Conservation (phyloP, 345 rosid species). For the Excoecaria agallocha region DNA sequence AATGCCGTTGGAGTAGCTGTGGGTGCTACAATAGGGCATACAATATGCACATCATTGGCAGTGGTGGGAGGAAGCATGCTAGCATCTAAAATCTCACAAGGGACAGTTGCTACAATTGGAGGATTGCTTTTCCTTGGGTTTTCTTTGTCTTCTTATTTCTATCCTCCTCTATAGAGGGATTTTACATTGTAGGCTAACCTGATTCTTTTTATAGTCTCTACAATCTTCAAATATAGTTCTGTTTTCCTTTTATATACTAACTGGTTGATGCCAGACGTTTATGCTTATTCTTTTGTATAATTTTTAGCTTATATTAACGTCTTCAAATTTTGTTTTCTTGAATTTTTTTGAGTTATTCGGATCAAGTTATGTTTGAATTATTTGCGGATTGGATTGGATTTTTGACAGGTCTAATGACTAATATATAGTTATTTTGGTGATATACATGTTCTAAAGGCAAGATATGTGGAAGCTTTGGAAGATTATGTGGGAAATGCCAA, state of each 20-base stretch:
- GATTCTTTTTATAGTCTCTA: slow-evolving; percentile 19
- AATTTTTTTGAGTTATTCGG: background rate
- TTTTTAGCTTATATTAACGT: slow-evolving; percentile 1
- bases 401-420: too few species aligned
- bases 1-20: slow-evolving; percentile 90
- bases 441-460: slow-evolving; percentile 64
- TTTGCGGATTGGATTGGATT: too few species aligned
- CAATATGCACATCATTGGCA: slow-evolving; percentile 84
- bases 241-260: background rate
- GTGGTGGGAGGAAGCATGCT: slow-evolving; percentile 99
- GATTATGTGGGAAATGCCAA: slow-evolving; percentile 65
- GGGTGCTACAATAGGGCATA: slow-evolving; percentile 85
- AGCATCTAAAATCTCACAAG: slow-evolving; percentile 91
- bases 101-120: slow-evolving; percentile 87
- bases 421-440: slow-evolving; percentile 45
- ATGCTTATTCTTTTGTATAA: slow-evolving; percentile 18
- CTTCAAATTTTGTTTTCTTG: background rate
- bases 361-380: too few species aligned
- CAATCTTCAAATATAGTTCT: background rate
- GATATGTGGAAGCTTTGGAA: slow-evolving; percentile 49
- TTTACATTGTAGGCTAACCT: slow-evolving; percentile 24
- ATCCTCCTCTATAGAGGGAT: slow-evolving; percentile 69
- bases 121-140: slow-evolving; percentile 92
- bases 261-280: slow-evolving; percentile 2
- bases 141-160: slow-evolving; percentile 88